Percentiles rank a stretch among this genome's conserved stretches.
Conservation (phyloP, 2,329 filamentous ascomycete species). For the Aspergillus fischeri region DNA sequence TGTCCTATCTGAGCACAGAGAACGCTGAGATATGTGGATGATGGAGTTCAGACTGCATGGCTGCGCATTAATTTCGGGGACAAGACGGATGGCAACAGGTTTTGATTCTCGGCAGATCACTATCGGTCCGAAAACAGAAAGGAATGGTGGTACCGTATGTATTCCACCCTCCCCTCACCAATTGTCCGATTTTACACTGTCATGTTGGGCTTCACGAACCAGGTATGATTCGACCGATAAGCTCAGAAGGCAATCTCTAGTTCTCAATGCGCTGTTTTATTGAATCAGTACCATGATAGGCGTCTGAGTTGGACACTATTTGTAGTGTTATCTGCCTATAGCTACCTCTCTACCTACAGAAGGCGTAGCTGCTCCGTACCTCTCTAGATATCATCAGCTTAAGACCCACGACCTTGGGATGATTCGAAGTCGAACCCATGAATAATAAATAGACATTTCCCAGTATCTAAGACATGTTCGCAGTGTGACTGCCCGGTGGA, state of each 20-base stretch:
- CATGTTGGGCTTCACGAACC: not conserved
- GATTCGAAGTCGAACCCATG: not conserved
- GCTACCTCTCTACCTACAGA: not conserved
- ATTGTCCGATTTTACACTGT: not conserved
- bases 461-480: not conserved
- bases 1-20: not conserved
- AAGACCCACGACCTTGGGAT: not conserved
- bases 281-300: not conserved
- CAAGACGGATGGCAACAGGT: not conserved
- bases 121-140: not conserved
- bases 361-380: too few species aligned
- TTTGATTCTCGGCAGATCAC: not conserved
- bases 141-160: not conserved
- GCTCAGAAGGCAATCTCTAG: not conserved
- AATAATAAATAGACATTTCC: not conserved
- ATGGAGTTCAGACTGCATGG: not conserved
- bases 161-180: not conserved
- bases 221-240: not conserved
- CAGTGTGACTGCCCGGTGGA: not conserved
- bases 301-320: not conserved
- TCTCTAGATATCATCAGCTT: too few species aligned
- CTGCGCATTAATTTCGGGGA: not conserved
- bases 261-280: not conserved
- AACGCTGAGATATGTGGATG: not conserved
- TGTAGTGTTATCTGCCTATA: not conserved